Conservation (phyloP, 257 asterid genomes). For the Solanum ossicruentum region DNA sequence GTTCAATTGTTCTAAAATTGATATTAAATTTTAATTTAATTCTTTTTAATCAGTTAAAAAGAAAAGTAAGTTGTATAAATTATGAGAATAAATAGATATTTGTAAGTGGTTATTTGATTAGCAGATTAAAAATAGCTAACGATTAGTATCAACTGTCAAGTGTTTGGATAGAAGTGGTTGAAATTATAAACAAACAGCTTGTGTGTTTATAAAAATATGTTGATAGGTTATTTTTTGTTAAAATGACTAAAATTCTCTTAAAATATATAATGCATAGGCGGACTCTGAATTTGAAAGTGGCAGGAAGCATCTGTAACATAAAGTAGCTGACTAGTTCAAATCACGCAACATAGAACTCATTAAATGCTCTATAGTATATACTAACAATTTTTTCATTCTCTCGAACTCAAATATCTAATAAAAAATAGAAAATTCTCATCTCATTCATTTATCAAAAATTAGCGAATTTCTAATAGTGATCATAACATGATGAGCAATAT, state of each 20-base stretch:
- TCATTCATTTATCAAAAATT: neutral
- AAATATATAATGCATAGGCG: neutral
- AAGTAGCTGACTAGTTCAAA: neutral
- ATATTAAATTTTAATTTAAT: too few relatives aligned
- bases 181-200: neutral
- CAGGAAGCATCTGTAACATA: fast-evolving
- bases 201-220: neutral
- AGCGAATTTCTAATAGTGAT: neutral
- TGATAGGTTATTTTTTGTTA: too few relatives aligned
- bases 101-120: neutral
- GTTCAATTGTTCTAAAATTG: neutral
- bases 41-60: too few relatives aligned
- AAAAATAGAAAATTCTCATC: neutral
- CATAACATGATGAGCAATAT: neutral
- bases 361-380: neutral
- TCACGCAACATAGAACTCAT: fast-evolving
- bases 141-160: neutral
- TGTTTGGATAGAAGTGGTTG: neutral
- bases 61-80: too few relatives aligned
- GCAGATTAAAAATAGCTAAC: neutral
- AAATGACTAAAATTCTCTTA: neutral
- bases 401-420: neutral
- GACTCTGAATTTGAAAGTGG: fast-evolving
- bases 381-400: too few relatives aligned
- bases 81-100: neutral